Percentiles rank a stretch among this genome's conserved stretches.
phyloP scores from a whole-genome alignment of 768 basidiomycete species.

The Mycena chlorophos region DNA sequence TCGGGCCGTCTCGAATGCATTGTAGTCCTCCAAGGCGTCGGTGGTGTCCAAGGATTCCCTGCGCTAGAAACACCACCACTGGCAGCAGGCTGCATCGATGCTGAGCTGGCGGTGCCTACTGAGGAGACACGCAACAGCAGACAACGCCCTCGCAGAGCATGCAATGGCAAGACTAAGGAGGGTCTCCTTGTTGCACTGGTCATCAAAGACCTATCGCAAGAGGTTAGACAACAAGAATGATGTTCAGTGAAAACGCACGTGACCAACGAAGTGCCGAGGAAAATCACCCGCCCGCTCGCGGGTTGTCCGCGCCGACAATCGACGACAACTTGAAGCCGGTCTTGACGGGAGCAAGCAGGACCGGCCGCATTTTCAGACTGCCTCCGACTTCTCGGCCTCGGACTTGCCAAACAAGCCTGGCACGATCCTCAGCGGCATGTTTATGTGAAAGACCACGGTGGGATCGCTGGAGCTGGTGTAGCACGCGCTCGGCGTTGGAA shows the following conservation, averaged over 20 bases:
- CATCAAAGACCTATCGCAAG: conserved; percentile 59
- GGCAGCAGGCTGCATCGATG: too few species aligned
- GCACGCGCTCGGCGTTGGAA: too few species aligned
- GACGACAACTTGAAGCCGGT: conserved; percentile 77
- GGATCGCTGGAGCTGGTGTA: too few species aligned
- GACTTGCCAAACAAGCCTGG: conserved; percentile 11
- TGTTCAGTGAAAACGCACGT: conserved; percentile 53
- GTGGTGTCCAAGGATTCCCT: too few species aligned
- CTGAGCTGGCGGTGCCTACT: too few species aligned
- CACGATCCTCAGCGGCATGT: too few species aligned
- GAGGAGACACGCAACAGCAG: conserved; percentile 95
- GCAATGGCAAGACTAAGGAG: conserved; percentile 79
- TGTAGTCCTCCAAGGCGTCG: too few species aligned
- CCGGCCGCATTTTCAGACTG: conserved; percentile 14
- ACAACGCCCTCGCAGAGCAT: conserved; percentile 93
- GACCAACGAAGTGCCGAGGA: conserved; percentile 74
- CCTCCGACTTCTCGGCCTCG: neutral
- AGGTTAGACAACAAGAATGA: neutral
- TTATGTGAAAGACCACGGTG: too few species aligned
- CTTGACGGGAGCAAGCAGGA: conserved; percentile 55
- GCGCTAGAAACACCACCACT: too few species aligned
- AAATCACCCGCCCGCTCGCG: conserved; percentile 88
- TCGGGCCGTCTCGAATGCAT: too few species aligned
- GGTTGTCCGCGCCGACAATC: conserved; percentile 80
- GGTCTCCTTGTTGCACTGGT: conserved; percentile 70